Base-by-base conservation (phyloP, 495 filamentous ascomycete species). In the Xylaria grammica region DNA sequence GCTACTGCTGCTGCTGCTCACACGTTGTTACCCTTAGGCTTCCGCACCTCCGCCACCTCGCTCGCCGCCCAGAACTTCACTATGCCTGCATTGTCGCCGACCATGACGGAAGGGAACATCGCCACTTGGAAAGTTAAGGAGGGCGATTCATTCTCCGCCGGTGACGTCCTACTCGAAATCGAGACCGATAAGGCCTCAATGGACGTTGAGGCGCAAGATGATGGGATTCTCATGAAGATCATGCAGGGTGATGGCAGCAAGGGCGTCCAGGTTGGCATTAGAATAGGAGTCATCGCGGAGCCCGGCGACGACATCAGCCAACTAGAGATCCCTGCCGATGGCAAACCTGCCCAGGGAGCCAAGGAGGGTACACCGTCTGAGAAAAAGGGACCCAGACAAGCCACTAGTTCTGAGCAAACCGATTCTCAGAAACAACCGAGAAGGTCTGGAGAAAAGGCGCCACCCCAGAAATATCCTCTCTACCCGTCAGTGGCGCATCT, bases 101-200 rank as follows among this genome's bases (percentile, higher is more conserved):
- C 91, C 13, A 94, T 94, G 91, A 94, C 91, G 45, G 91, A 94
- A 73, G 91, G 91, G 26, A 91, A 91, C 69, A 93, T 94, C 67
- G 82, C 88, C 24, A 83, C 70, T 56, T 94, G 91, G 91, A 89
- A 84, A 68, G 78, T 93, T 46, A 91, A 91, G 68, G 91, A 93
- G 79, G 90, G 89, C 67, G 90, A 91, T 59, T 84, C 86, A 44
- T 94, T 90, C 75, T 76, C 82, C 0, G 88, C 90, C 58, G 91
- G 91, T 38, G 91, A 94, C 74, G 91, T 93, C 24, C 79, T 94
- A 13, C 83, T 94, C 34, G 91, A 94, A 74, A 92, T 94, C 72
- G 91, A 94, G 77, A 94, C 91, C 29, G 91, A 94, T 75, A 94
- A 94, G 78, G 91, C 91, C 20, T 89, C 89, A 42, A 94, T 94